These are phyloP conservation scores for Penicillium argentinense DNA, from an alignment of 495 filamentous ascomycete species.

Conservation along the genomic window DNA sequence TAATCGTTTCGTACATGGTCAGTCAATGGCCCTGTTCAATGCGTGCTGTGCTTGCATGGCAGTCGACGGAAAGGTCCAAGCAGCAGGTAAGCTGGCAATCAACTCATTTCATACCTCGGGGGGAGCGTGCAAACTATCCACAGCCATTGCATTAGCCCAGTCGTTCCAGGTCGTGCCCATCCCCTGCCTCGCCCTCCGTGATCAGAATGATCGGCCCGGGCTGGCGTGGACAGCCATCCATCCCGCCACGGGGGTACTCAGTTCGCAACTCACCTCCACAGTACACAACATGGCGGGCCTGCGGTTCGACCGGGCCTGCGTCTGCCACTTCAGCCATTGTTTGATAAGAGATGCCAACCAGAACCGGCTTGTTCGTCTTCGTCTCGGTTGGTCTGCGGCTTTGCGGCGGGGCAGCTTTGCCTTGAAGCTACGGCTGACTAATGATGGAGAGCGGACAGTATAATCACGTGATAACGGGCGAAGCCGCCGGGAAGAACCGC, in stretches of 20 bases:
- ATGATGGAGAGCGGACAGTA: too few relatives aligned
- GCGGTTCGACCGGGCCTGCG: conserved; percentile 49
- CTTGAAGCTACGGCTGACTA: too few relatives aligned
- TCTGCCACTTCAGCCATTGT: conserved; percentile 44
- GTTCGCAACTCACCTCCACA: conserved; percentile 67
- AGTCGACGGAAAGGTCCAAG: not conserved
- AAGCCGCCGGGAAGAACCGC: too few relatives aligned
- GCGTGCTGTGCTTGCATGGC: not conserved
- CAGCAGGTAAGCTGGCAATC: too few relatives aligned
- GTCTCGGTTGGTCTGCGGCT: not conserved
- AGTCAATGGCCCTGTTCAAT: conserved; percentile 2
- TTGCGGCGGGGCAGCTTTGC: not conserved
- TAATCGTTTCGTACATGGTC: conserved; percentile 41
- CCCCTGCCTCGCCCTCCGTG: too few relatives aligned
- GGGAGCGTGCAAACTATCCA: conserved; percentile 83
- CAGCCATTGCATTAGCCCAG: conserved; percentile 16
- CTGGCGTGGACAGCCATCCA: too few relatives aligned
- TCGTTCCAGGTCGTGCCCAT: too few relatives aligned
- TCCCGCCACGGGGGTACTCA: conserved; percentile 4
- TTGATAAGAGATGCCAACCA: not conserved
- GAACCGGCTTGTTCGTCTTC: conserved; percentile 1
- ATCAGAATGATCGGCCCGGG: too few relatives aligned
- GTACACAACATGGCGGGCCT: conserved; percentile 69
- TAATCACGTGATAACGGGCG: too few relatives aligned
- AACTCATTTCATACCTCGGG: conserved; percentile 77